Base-by-base conservation (phyloP, 148 eudicot species). In the Rhododendron griersonianum region DNA sequence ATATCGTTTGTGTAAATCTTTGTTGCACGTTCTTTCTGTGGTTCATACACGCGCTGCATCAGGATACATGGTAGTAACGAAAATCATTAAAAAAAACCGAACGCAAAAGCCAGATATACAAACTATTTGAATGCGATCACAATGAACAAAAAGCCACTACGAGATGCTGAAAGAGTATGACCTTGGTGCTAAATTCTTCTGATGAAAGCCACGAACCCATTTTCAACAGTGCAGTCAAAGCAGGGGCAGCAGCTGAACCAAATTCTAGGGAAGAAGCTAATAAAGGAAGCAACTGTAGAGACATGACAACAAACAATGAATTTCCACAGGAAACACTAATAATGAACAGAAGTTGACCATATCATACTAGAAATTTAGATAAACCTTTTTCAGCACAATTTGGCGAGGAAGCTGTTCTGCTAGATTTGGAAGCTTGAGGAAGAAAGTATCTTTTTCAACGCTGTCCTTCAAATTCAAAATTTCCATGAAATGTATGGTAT, bases 221-320 rank as follows among this genome's bases (percentile, higher is more conserved):
- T 89, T 95, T 96, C 87, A 96, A 86, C 67, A 96, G 89, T 83
- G 99, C 99, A 73, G 98, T 90, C 92, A 96, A 92, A 74, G 98
- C 99, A 90, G 98, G 98, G 79, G 99, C 99, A 87, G 95, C 93
- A 87, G 98, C 98, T n/a, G 98, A 92, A 85, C 99, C 99, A 94
- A 92, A 96, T 89, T 95, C 99, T 61, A 96, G 89, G 80, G 99
- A 92, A 81, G 98, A 95, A 80, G 98, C 98, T 86, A 96, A 92
- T 63, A 95, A 88, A 83, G 98, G 99, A 90, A 96, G 94, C 80
- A 96, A 91, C 98, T 96, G 91, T 11, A 87, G 57, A 81, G 76
- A 71, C n/a, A 82, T 55, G 80, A 77, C 37, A 83, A 50, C 28
- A 59, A 81, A 84, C 1, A 59, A 53, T 84, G n/a, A 83, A 30